A percentile compares a stretch with the other conserved stretches of the same genome.
Conservation (phyloP, 1,284 basidiomycete genomes). For the Cystobasidium pallidum region DNA sequence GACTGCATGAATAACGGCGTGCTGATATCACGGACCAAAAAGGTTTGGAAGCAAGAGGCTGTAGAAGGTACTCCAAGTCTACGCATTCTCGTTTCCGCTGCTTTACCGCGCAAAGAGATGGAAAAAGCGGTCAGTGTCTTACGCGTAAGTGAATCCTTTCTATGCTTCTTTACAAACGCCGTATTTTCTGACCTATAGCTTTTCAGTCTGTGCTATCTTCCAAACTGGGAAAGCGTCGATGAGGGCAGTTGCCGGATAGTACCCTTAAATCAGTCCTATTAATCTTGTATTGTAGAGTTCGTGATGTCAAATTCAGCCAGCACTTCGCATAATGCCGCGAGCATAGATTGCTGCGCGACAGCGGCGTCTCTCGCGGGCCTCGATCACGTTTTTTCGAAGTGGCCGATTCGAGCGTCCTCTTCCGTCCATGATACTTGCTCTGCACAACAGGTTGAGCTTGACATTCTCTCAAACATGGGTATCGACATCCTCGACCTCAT, state of each 20-base stretch:
- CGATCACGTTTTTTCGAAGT: background rate
- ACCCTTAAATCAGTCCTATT: background rate
- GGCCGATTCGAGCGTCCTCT: background rate
- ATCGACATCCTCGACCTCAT: constrained; percentile 52
- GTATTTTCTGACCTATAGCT: constrained; percentile 1
- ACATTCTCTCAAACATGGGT: constrained; percentile 24
- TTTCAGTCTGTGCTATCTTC: constrained; percentile 30
- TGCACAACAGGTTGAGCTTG: background rate
- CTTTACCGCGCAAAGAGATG: constrained; percentile 81
- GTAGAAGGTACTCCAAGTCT: constrained; percentile 84
- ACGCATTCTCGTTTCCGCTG: constrained; percentile 76
- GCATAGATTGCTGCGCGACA: background rate
- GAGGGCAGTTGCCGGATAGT: background rate
- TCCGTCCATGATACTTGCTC: background rate
- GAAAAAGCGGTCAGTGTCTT: constrained; percentile 73
- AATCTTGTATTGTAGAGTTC: background rate
- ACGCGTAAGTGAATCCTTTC: constrained; percentile 19
- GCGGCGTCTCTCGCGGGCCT: background rate
- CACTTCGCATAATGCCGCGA: background rate
- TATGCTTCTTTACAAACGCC: background rate
- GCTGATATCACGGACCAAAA: constrained; percentile 77
- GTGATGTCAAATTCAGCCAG: no score
- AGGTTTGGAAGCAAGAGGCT: constrained; percentile 77
- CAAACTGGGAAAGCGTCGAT: constrained; percentile 30
- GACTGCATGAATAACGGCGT: constrained; percentile 64